Conservation (phyloP, 805 yeast genomes). For the Candida stauntonica region DNA sequence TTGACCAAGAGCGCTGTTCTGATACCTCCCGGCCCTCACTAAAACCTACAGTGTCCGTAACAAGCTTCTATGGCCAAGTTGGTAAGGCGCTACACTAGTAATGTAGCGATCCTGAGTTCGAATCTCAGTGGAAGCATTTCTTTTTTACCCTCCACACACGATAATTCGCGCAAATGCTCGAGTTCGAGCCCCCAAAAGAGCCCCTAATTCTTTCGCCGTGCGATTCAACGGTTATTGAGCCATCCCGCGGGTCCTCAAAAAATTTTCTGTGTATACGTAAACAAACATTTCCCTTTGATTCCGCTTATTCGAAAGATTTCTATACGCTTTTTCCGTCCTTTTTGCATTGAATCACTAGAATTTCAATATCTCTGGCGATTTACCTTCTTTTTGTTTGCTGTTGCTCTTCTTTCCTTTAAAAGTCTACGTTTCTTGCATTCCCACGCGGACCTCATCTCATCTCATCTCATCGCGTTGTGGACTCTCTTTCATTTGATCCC, state of each 20-base stretch:
- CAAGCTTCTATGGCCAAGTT: conserved; percentile 51
- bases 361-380: no score
- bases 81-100: conserved; percentile 85
- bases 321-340: neutral
- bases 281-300: neutral
- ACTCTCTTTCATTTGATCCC: neutral
- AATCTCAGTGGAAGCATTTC: conserved; percentile 62
- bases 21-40: no score
- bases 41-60: conserved; percentile 3
- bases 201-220: no score
- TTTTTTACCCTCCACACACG: neutral
- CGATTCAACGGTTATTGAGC: no score
- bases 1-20: no score
- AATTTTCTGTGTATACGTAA: conserved; percentile 4
- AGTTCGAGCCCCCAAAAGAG: no score
- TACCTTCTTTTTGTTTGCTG: no score
- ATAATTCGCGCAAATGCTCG: no score
- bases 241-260: no score
- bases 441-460: neutral
- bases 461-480: conserved; percentile 1
- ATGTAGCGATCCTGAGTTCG: conserved; percentile 79
- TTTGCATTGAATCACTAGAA: no score
- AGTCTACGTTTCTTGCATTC: neutral
- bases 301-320: neutral
- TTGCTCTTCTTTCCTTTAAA: neutral